These are phyloP conservation scores for Zymoseptoria crescenta DNA, from an alignment of 2,329 filamentous ascomycete species.

Conservation along the genomic window DNA sequence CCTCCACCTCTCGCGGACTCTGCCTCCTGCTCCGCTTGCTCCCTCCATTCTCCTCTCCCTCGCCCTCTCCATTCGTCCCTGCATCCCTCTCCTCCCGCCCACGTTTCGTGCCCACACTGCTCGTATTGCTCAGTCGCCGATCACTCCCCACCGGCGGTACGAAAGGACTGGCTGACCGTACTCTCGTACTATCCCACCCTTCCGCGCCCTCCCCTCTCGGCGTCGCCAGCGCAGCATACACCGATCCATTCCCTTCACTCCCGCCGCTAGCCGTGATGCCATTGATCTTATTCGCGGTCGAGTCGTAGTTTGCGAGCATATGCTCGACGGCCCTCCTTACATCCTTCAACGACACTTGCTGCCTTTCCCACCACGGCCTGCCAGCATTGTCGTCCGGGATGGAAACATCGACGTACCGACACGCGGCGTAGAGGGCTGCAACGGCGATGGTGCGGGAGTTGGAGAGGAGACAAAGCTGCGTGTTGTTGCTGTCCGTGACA, in stretches of 20 bases:
- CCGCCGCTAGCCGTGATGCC: conserved; percentile 22
- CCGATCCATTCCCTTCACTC: conserved; percentile 33
- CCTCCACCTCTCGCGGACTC: conserved; percentile 5
- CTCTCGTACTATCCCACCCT: conserved; percentile 28
- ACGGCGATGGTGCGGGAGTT: conserved; percentile 74
- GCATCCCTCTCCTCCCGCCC: conserved; percentile 21
- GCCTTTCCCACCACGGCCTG: conserved; percentile 77
- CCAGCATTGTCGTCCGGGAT: conserved; percentile 67
- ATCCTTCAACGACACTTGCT: conserved; percentile 63
- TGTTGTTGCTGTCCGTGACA: conserved; percentile 82
- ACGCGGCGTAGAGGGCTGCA: conserved; percentile 77
- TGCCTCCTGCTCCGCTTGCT: conserved; percentile 17
- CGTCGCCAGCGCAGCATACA: conserved; percentile 39
- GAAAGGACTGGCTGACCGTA: conserved; percentile 18
- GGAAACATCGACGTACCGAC: conserved; percentile 63
- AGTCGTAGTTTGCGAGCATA: conserved; percentile 53
- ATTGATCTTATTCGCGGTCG: conserved; percentile 29
- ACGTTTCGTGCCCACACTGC: conserved; percentile 24
- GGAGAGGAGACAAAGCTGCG: conserved; percentile 74
- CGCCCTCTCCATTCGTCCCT: conserved; percentile 14
- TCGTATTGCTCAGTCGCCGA: conserved; percentile 24
- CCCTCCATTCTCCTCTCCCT: conserved; percentile 14
- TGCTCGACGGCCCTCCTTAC: conserved; percentile 67
- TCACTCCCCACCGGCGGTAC: conserved; percentile 23
- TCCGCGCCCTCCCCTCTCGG: conserved; percentile 26